Conservation (phyloP, 805 yeast genomes). For the Candida silvatica region DNA sequence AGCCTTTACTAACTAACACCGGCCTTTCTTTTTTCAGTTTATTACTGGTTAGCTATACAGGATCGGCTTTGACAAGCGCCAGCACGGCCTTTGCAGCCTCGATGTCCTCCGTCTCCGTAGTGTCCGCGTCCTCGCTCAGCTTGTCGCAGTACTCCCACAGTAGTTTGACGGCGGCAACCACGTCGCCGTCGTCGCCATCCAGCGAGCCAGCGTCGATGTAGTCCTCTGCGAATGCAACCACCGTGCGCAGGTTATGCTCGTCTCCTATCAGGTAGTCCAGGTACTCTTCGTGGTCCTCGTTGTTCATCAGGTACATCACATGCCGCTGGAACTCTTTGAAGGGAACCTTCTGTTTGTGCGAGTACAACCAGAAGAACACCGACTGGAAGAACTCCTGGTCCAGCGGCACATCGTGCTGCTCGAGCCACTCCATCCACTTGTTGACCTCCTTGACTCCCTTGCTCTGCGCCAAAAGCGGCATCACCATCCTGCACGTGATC, state of each 20-base stretch:
- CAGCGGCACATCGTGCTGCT: too few species aligned
- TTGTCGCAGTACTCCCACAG: too few species aligned
- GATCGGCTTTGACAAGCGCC: too few species aligned
- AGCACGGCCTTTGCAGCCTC: too few species aligned
- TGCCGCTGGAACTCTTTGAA: constrained; percentile 9
- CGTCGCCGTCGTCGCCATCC: constrained; percentile 8
- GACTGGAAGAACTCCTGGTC: constrained; percentile 4
- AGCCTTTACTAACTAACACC: too few species aligned
- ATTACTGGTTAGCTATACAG: too few species aligned
- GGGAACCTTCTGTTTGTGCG: constrained; percentile 3
- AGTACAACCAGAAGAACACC: constrained; percentile 5
- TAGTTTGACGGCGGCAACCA: constrained; percentile 5
- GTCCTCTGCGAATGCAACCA: constrained; percentile 7
- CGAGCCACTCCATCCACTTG: constrained; percentile 3
- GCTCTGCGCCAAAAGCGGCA: constrained; percentile 9
- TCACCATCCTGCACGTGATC: constrained; percentile 9
- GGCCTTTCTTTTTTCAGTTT: too few species aligned
- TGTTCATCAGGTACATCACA: constrained; percentile 5
- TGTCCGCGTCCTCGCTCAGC: too few species aligned
- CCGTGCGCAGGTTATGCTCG: constrained; percentile 6
- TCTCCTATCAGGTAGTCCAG: constrained; percentile 6
- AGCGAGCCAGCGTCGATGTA: constrained; percentile 7
- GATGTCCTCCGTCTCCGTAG: too few species aligned
- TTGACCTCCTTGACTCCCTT: constrained; percentile 7
- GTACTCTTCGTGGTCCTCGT: constrained; percentile 4